Percentiles rank a stretch among this genome's conserved stretches.
Evolutionary conservation across 2,329 filamentous ascomycete species (phyloP).

Genomic region (Akanthomyces muscarius): DNA sequence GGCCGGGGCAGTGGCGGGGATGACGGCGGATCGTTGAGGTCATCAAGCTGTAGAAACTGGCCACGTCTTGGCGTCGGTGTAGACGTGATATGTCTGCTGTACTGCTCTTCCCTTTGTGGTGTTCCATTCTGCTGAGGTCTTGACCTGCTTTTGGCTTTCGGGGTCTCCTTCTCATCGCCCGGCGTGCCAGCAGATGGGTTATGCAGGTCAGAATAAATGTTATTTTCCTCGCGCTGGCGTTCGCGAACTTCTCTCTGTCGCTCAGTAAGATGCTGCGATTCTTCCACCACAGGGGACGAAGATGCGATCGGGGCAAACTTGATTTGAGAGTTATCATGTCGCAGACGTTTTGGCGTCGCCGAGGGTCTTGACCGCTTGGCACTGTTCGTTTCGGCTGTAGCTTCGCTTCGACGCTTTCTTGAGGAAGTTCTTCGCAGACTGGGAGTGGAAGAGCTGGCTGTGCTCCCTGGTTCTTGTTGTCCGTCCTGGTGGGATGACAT

Average conservation of each 20-base stretch:
- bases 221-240: slow-evolving; percentile 62
- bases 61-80: slow-evolving; percentile 59
- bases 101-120: slow-evolving; percentile 41
- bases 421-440: slow-evolving; percentile 21
- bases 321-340: slow-evolving; percentile 80
- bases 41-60: slow-evolving; percentile 46
- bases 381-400: neutral
- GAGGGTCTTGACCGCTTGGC: slow-evolving; percentile 24
- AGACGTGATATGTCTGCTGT: slow-evolving; percentile 52
- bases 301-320: slow-evolving; percentile 68
- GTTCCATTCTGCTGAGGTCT: slow-evolving; percentile 37
- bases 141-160: slow-evolving; percentile 13
- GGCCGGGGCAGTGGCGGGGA: slow-evolving; percentile 54
- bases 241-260: slow-evolving; percentile 74
- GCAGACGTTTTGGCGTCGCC: slow-evolving; percentile 51
- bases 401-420: slow-evolving; percentile 18
- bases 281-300: slow-evolving; percentile 47
- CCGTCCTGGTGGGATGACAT: slow-evolving; percentile 27
- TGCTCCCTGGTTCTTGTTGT: slow-evolving; percentile 15
- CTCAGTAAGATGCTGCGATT: slow-evolving; percentile 74
- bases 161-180: slow-evolving; percentile 14
- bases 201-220: slow-evolving; percentile 64
- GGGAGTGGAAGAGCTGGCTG: slow-evolving; percentile 16
- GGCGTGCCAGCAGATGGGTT: slow-evolving; percentile 10
- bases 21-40: slow-evolving; percentile 52